Base-by-base conservation (phyloP, 768 basidiomycete species). In the Pleurotus pulmonarius region DNA sequence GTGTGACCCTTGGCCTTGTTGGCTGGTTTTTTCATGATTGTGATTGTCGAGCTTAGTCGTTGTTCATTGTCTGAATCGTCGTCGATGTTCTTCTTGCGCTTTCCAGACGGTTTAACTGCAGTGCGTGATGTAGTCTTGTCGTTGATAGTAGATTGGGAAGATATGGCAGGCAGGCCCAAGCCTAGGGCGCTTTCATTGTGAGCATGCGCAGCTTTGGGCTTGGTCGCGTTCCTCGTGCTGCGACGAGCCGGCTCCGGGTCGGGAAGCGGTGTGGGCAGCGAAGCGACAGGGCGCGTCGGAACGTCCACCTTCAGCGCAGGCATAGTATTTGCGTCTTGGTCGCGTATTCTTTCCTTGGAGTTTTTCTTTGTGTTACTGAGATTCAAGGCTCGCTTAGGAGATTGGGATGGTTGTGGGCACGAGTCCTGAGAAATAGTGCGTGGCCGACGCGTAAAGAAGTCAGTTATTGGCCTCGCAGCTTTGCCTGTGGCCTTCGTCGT, bases 21-120 rank as follows among this genome's bases (percentile, higher is more conserved):
- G 4, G 70, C 66, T 2, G 22, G 15, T 3, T 39, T 37, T 61
- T 63, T 62, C n/a, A 63, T 62, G 41, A 74, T 62, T 60, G 71
- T 67, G 9, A 71, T 65, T 16, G 69, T 66, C 12, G 65, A 55
- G 40, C 64, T 63, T 11, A 61, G 56, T 7, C 16, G 55, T n/a
- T 49, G 46, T 22, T 71, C 73, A 16, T 56, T 52, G 41, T 75
- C 75, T 18, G 73, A 71, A 58, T 73, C 72, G 44, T 68, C 72
- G 40, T 74, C 74, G 55, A 72, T 69, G 48, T 70, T 72, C 49
- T 64, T 61, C 58, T 73, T 75, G 51, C 69, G 69, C 51, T 68
- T 71, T 20, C 15, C 34, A 4, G 38, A 12, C 11, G 20, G 11
- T 9, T 53, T 53, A 5, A 39, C 38, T 5, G 37, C 37, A 4